Evolutionary conservation across 257 asterid genomes (phyloP), one percentile per base, ranked within the genome.

Genomic region (Gentiana macrophylla): DNA sequence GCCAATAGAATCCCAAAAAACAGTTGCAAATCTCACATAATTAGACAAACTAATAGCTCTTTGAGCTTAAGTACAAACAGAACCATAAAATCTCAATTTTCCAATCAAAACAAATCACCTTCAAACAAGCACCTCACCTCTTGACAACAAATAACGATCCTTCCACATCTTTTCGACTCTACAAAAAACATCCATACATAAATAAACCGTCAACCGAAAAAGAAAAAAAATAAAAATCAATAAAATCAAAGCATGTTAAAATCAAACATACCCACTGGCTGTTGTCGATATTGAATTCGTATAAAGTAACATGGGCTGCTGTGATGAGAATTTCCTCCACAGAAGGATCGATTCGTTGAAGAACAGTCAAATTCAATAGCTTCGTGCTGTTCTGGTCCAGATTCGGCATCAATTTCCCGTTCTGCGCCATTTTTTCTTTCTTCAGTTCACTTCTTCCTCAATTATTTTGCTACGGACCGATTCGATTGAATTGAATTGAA

Each of bases 81-180:
- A 52, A 65, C 47, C 78, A 62, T 37, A 60, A 50, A 56, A 67
- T 38, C 36, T 13, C 54, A 36, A 49, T 54, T 55, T 50, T 11
- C 4, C 5, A 24, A 24, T 47, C 32, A 63, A 54, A 57, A 36
- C 12, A 47, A 44, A 48, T 68, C 41, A 8, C 6, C 48, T 44
- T 46, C 12, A 49, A 56, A 34, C 61, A 2, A 43, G 38, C 35
- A 62, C 67, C 61, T 54, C 67, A 83, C 97, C 97, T 89, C 70
- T 81, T 86, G 56, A 89, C 95, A 41, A 86, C 94, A 75, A 89
- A 89, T 24, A 89, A 84, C 10, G 97, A 78, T 55, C 97, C 97
- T 76, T 89, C 86, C 3, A 89, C 95, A 72, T 86, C 94, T 74
- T 86, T 89, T 51, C 97, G 89, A 72, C 92, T 84, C 97, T 24